These are phyloP conservation scores for Aethionema arabicum DNA, from an alignment of 345 rosid species.

Conservation along the genomic window DNA sequence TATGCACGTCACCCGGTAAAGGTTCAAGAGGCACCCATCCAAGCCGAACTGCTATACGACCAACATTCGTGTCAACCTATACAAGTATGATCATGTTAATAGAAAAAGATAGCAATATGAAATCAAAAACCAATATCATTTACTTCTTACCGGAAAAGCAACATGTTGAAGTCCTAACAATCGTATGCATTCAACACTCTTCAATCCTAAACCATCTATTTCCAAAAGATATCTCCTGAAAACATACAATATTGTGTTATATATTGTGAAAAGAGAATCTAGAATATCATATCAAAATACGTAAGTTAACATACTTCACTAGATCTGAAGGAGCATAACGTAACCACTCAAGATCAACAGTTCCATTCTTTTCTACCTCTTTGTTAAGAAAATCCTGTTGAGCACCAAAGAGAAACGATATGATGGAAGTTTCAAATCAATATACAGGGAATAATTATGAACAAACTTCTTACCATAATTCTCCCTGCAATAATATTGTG, in stretches of 20 bases:
- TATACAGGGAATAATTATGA: not conserved
- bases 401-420: not conserved
- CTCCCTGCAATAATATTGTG: conserved; percentile 36
- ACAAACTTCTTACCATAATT: conserved; percentile 44
- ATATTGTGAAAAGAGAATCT: not conserved
- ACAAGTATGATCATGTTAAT: not conserved
- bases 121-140: not conserved
- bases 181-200: conserved; percentile 71
- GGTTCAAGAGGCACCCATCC: conserved; percentile 82
- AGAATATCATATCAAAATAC: not conserved
- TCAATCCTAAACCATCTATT: conserved; percentile 57
- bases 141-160: conserved; percentile 62
- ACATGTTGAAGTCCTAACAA: conserved; percentile 52
- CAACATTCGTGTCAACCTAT: conserved; percentile 80
- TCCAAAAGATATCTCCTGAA: conserved; percentile 54
- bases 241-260: not conserved
- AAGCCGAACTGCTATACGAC: conserved; percentile 63
- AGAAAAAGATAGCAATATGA: not conserved
- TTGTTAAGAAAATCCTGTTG: conserved; percentile 50
- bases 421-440: not conserved
- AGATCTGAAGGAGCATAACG: conserved; percentile 51
- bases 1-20: conserved; percentile 49
- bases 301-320: conserved; percentile 48
- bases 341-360: conserved; percentile 75
- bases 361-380: conserved; percentile 39